Conservation (phyloP, 495 filamentous ascomycete genomes). For the Podospora anserina region DNA sequence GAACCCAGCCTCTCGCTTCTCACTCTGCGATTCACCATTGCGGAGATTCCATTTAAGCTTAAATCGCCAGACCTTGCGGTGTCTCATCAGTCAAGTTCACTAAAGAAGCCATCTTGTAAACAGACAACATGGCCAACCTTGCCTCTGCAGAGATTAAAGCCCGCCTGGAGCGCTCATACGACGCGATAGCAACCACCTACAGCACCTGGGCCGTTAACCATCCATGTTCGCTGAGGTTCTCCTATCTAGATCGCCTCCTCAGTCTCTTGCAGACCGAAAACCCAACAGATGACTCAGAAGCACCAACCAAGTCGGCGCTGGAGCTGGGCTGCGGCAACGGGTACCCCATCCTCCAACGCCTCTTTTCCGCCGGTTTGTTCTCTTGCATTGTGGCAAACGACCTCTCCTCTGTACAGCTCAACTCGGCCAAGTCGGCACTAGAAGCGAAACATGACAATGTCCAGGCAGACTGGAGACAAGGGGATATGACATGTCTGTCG, state of each 20-base stretch:
- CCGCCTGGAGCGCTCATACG: conserved; percentile 36
- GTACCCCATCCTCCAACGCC: conserved; percentile 28
- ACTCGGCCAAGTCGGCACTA: not conserved
- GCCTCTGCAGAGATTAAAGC: conserved; percentile 28
- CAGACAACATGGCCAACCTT: conserved; percentile 11
- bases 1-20: not conserved
- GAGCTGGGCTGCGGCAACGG: conserved; percentile 40
- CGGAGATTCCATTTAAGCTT: not conserved
- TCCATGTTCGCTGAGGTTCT: conserved; percentile 16
- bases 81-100: not conserved
- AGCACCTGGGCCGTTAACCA: conserved; percentile 31
- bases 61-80: not conserved
- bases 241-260: conserved; percentile 28
- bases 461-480: conserved; percentile 23
- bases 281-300: not conserved
- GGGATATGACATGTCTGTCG: conserved; percentile 34
- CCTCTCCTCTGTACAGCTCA: conserved; percentile 34
- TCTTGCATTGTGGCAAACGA: conserved; percentile 30
- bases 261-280: conserved; percentile 11
- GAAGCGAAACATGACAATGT: not conserved
- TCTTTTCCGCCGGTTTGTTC: conserved; percentile 22
- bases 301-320: conserved; percentile 19
- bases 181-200: conserved; percentile 33
- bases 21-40: not conserved
- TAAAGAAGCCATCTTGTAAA: not conserved